Evolutionary conservation across 805 yeast genomes (phyloP).

Genomic region (Hanseniaspora occidentalis): DNA sequence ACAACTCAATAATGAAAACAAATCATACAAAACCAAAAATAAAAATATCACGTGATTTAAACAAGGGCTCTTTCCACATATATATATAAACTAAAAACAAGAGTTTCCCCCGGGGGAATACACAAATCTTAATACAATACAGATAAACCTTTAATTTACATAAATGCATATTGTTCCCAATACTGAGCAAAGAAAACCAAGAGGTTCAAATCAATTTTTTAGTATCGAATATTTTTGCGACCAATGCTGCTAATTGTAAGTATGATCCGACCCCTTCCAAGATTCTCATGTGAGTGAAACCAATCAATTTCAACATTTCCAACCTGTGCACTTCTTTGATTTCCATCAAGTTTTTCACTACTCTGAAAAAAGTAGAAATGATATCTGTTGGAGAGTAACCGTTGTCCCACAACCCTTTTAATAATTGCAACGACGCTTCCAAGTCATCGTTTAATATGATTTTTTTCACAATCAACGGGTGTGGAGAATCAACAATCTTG

Average conservation of each 20-base stretch:
- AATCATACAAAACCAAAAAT: too few species aligned
- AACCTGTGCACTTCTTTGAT: conserved; percentile 57
- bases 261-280: conserved; percentile 87
- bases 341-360: conserved; percentile 61
- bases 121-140: too few species aligned
- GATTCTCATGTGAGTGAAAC: conserved; percentile 83
- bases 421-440: conserved; percentile 51
- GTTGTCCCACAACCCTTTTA: conserved; percentile 62
- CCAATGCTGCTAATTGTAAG: conserved; percentile 73
- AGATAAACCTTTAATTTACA: too few species aligned
- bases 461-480: conserved; percentile 71
- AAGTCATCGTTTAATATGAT: conserved; percentile 47
- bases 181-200: too few species aligned
- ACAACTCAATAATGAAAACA: too few species aligned
- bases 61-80: too few species aligned
- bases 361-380: conserved; percentile 80
- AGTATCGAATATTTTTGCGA: conserved; percentile 38
- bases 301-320: conserved; percentile 74
- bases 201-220: conserved; percentile 3
- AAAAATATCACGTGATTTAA: too few species aligned
- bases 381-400: conserved; percentile 93
- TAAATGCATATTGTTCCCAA: too few species aligned
- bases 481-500: conserved; percentile 93
- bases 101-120: too few species aligned
- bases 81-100: too few species aligned